Evolutionary conservation across 208 protist genomes (phyloP).

Genomic region (Vickermania ingenoplastis): DNA sequence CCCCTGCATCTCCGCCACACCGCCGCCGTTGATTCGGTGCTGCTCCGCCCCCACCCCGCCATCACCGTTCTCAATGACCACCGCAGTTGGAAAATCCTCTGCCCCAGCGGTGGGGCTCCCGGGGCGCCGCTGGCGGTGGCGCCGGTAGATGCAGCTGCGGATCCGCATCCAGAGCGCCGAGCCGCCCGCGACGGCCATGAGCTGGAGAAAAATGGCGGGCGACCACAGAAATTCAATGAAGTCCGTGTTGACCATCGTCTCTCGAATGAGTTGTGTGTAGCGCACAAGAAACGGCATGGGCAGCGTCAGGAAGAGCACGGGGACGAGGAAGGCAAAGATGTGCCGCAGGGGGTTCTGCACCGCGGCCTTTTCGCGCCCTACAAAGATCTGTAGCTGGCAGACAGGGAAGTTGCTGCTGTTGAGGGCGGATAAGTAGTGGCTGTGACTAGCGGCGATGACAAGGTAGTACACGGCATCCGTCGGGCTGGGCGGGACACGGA

Average conservation of each 20-base stretch:
- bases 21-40: background rate
- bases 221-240: slow-evolving; percentile 43
- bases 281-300: slow-evolving; percentile 37
- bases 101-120: background rate
- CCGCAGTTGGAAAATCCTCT: background rate
- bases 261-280: slow-evolving; percentile 28
- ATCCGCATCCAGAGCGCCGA: slow-evolving; percentile 5
- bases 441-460: slow-evolving; percentile 13
- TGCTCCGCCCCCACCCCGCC: background rate
- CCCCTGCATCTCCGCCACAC: too few species aligned
- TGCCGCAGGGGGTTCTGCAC: slow-evolving; percentile 14
- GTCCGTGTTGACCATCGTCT: slow-evolving; percentile 36
- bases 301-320: slow-evolving; percentile 41
- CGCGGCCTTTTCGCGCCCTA: slow-evolving; percentile 19
- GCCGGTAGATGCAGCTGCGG: too few species aligned
- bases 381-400: slow-evolving; percentile 32
- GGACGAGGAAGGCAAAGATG: slow-evolving; percentile 37
- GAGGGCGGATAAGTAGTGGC: background rate
- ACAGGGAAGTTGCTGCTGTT: slow-evolving; percentile 5
- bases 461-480: slow-evolving; percentile 22
- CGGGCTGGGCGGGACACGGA: slow-evolving; percentile 25
- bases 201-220: slow-evolving; percentile 23
- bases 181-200: slow-evolving; percentile 13
- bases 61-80: background rate
- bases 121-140: background rate